Base-by-base conservation (phyloP, 2,329 filamentous ascomycete genomes). In the Mycosphaerelloides madeirae region DNA sequence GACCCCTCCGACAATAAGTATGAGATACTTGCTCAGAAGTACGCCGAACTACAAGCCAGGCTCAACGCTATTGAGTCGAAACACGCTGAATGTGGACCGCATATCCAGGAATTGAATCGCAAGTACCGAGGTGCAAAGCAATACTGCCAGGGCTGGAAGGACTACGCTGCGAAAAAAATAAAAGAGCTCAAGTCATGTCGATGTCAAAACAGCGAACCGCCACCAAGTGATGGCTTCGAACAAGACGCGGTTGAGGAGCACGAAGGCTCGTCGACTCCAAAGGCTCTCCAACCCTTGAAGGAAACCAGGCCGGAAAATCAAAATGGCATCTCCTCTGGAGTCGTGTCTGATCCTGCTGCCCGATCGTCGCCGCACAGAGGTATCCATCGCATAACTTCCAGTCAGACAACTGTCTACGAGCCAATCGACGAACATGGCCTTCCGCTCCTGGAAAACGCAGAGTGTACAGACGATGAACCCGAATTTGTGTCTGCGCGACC, bases 401-500 rank as follows among this genome's bases (percentile, higher is more conserved):
- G 69, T 43, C 70, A 73, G 50, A 72, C 67, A 2, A 74, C 70
- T 4, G 65, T 51, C 3, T 49, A 50, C 13, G 47, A 48, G 7
- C 29, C 37, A 8, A 38, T 50, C 9, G 54, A 61, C 9, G 54
- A 59, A 28, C 40, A 25, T 20, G 36, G 41, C 37, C 38, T 22
- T 33, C 13, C 25, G 43, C 46, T 15, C 48, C 45, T 9, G 29
- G 22, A 12, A 44, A 42, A 6, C 33, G 42, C 15, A 25, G 47
- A 53, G 15, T 58, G 59, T 12, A 62, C 66, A n/a, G 66, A 71
- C n/a, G 64, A 67, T 35, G 51, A 62, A 13, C 71, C 70, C 3
- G 51, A 68, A 16, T 55, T 74, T 20, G 59, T 74, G 1, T 72
- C 65, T 7, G 61, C 64, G 34, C 61, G 68, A 16, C 62, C 64